phyloP scores from a whole-genome alignment of 306 rosid species.

The Malus sieversii region DNA sequence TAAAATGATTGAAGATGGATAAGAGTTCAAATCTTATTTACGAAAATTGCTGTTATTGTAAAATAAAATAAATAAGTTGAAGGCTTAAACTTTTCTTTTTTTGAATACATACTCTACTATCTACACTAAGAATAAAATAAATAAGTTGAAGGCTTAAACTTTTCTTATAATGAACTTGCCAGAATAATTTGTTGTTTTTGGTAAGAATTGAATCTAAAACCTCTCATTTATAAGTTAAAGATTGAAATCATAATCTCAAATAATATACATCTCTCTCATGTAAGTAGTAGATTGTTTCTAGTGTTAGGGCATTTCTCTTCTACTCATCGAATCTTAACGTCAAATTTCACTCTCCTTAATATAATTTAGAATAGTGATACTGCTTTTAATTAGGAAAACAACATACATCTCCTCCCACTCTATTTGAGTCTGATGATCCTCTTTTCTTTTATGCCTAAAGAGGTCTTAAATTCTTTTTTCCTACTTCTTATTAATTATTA shows the following conservation, averaged over 20 bases:
- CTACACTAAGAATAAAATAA: too few relatives aligned
- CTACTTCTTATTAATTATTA: too few relatives aligned
- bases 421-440: not conserved
- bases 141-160: too few relatives aligned
- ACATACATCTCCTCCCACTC: not conserved
- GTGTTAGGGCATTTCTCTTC: too few relatives aligned
- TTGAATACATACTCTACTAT: too few relatives aligned
- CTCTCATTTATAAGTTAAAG: too few relatives aligned
- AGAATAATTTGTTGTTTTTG: too few relatives aligned
- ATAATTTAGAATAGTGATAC: too few relatives aligned
- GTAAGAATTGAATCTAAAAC: rapidly evolving
- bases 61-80: not conserved
- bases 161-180: too few relatives aligned
- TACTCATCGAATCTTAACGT: not conserved
- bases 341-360: not conserved
- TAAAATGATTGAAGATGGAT: not conserved
- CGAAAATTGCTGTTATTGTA: not conserved
- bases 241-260: not conserved
- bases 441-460: too few relatives aligned
- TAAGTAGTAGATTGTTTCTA: not conserved
- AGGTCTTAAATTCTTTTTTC: not conserved
- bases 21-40: not conserved
- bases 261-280: not conserved
- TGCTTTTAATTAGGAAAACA: too few relatives aligned
- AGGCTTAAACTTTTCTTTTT: too few relatives aligned